Conservation (phyloP, 305 asterid species). For the Nicotiana rustica region DNA sequence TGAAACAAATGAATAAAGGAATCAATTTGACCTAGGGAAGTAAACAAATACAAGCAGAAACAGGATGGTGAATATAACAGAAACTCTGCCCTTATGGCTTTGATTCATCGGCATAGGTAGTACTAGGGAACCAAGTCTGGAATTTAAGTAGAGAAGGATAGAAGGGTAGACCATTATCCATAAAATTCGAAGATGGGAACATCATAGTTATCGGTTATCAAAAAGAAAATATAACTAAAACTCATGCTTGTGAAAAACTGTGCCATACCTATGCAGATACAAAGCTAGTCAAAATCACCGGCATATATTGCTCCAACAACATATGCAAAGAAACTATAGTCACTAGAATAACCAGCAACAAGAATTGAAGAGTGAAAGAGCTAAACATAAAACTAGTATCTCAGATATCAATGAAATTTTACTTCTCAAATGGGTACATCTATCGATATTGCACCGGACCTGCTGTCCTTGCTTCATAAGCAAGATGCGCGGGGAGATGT, state of each 20-base stretch:
- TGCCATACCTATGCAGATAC: conserved; percentile 75
- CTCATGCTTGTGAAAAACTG: conserved; percentile 83
- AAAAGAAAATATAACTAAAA: conserved; percentile 17
- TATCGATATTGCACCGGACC: too few relatives aligned
- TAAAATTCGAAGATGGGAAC: not conserved
- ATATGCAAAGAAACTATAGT: conserved; percentile 49
- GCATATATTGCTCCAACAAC: conserved; percentile 73
- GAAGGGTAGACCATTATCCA: not conserved
- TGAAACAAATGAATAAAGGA: not conserved
- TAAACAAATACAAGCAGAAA: too few relatives aligned
- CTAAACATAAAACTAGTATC: not conserved
- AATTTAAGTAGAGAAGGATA: not conserved
- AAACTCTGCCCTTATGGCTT: not conserved
- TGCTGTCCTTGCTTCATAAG: too few relatives aligned
- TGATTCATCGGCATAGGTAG: not conserved
- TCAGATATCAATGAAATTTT: too few relatives aligned
- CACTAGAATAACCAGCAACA: not conserved
- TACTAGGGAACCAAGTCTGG: not conserved
- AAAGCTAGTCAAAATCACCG: conserved; percentile 68
- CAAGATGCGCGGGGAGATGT: too few relatives aligned
- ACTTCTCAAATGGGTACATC: too few relatives aligned
- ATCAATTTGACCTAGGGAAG: not conserved
- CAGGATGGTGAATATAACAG: too few relatives aligned
- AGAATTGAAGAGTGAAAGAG: not conserved
- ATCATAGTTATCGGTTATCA: not conserved